Percentiles rank a stretch among this genome's conserved stretches.
Evolutionary conservation across 352 stramenopile genomes (phyloP).

Genomic region (Chrysophaeum taylorii): DNA sequence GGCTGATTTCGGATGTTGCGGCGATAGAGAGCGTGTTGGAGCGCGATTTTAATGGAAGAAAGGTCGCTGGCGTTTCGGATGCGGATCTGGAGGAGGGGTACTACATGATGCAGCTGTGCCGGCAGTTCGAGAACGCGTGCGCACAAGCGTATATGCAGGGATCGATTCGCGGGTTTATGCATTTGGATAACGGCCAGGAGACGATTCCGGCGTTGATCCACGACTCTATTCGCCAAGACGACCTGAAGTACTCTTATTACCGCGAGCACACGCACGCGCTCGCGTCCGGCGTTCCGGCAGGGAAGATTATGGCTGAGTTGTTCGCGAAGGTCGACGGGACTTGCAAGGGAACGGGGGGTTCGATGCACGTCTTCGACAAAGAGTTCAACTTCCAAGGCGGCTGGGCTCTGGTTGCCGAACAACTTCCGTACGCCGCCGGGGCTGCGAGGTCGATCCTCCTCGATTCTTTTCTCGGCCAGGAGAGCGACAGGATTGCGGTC

Average conservation of each 20-base stretch:
- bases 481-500: constrained; percentile 64
- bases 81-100: constrained; percentile 61
- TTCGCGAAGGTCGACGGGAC: constrained; percentile 72
- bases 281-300: constrained; percentile 55
- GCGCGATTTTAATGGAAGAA: too few relatives aligned
- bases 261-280: constrained; percentile 73
- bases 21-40: too few relatives aligned
- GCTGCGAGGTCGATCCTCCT: constrained; percentile 66
- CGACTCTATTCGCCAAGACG: constrained; percentile 56
- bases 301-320: constrained; percentile 69
- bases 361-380: constrained; percentile 78
- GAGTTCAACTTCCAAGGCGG: constrained; percentile 65
- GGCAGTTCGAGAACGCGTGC: constrained; percentile 74
- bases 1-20: too few relatives aligned
- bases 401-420: constrained; percentile 68
- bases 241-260: constrained; percentile 79
- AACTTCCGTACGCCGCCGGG: constrained; percentile 64
- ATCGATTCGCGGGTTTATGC: constrained; percentile 61
- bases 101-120: constrained; percentile 61
- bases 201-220: constrained; percentile 62
- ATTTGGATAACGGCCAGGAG: constrained; percentile 77
- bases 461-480: constrained; percentile 50
- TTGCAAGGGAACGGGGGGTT: constrained; percentile 67
- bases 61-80: constrained; percentile 24
- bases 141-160: constrained; percentile 56